phyloP scores from a whole-genome alignment of 2,329 filamentous ascomycete genomes.

The Aureobasidium sp. region DNA sequence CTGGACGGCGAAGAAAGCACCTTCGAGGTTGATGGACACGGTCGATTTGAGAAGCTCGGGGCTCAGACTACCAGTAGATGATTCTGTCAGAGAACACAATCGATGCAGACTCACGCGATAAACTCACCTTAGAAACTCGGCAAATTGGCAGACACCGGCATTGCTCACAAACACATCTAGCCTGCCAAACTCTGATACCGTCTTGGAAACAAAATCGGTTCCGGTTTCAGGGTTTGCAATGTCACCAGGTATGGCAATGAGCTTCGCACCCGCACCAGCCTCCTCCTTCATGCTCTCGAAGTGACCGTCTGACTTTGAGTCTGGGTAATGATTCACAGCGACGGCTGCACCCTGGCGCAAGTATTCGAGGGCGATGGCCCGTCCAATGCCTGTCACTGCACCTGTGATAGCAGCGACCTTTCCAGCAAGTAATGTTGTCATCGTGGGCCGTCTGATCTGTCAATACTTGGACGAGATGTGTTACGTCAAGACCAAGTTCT shows the following conservation, averaged over 20 bases:
- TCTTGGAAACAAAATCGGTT: slow-evolving; percentile 54
- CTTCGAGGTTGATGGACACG: slow-evolving; percentile 71
- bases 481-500: not conserved
- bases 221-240: slow-evolving; percentile 68
- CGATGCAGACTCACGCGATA: not conserved
- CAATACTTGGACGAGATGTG: not conserved
- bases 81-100: not conserved
- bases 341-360: slow-evolving; percentile 69
- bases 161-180: slow-evolving; percentile 72
- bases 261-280: slow-evolving; percentile 24
- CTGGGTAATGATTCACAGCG: slow-evolving; percentile 69
- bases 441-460: not conserved
- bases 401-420: slow-evolving; percentile 25
- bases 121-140: slow-evolving; percentile 64
- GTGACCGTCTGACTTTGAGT: slow-evolving; percentile 38
- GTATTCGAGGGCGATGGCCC: slow-evolving; percentile 74
- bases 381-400: slow-evolving; percentile 50
- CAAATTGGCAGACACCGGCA: slow-evolving; percentile 81
- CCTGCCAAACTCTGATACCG: slow-evolving; percentile 51
- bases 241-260: slow-evolving; percentile 67
- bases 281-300: slow-evolving; percentile 41
- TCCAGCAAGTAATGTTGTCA: slow-evolving; percentile 16
- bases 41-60: slow-evolving; percentile 63
- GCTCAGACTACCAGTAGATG: slow-evolving; percentile 43
- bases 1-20: slow-evolving; percentile 82